phyloP scores from a whole-genome alignment of 495 filamentous ascomycete genomes.

The Pseudoneurospora amorphoporcata region DNA sequence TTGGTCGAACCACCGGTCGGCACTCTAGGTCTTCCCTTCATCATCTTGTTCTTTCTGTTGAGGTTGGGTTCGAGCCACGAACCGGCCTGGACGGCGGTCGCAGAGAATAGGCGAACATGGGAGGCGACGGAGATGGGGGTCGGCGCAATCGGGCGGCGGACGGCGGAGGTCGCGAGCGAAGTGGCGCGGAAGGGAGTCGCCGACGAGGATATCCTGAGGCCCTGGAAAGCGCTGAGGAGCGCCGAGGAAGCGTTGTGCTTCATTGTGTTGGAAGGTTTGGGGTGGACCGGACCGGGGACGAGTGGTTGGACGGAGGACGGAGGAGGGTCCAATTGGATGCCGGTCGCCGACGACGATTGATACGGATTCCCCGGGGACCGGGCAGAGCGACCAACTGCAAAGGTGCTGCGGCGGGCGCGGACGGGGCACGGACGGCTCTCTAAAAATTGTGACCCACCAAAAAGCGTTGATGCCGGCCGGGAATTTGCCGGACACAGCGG shows the following conservation, averaged over 20 bases:
- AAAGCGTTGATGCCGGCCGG: not conserved
- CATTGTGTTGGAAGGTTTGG: conserved; percentile 23
- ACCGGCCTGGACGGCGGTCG: conserved; percentile 48
- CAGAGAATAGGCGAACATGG: conserved; percentile 59
- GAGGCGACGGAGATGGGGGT: conserved; percentile 2
- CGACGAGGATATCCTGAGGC: conserved; percentile 28
- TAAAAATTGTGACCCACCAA: not conserved
- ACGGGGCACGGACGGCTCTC: not conserved
- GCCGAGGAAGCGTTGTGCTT: conserved; percentile 26
- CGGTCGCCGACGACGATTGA: not conserved
- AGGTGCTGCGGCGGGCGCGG: not conserved
- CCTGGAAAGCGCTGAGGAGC: conserved; percentile 33
- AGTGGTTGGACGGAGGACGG: not conserved
- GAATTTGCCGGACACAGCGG: not conserved
- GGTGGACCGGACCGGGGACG: not conserved
- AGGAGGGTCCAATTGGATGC: not conserved
- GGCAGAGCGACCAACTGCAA: not conserved
- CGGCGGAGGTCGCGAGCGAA: conserved; percentile 19
- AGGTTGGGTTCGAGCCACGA: conserved; percentile 75
- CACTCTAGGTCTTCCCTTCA: conserved; percentile 81
- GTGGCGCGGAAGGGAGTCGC: conserved; percentile 16
- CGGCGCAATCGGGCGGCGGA: conserved; percentile 2
- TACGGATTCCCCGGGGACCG: not conserved
- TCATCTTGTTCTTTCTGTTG: conserved; percentile 68
- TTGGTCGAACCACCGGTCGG: conserved; percentile 82